phyloP scores from a whole-genome alignment of 192 early-diverging fungal species.

The Coemansia sp. region DNA sequence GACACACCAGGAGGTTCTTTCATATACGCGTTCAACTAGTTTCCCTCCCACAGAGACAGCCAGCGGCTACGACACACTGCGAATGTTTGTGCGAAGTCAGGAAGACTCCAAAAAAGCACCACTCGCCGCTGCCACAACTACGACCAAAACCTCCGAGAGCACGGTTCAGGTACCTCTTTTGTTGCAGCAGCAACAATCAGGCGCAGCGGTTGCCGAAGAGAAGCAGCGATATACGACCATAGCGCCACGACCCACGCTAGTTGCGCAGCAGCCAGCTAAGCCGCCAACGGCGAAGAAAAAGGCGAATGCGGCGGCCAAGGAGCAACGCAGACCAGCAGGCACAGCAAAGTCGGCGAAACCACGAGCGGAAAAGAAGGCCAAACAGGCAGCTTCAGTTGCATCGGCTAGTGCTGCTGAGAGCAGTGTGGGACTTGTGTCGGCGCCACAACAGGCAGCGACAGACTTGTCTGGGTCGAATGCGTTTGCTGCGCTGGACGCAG shows the following conservation, averaged over 20 bases:
- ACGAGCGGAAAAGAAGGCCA: slow-evolving; percentile 1
- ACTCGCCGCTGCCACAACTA: background rate
- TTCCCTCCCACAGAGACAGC: background rate
- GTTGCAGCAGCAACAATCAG: background rate
- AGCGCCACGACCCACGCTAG: slow-evolving; percentile 17
- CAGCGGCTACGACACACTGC: background rate
- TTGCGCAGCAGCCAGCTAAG: slow-evolving; percentile 1
- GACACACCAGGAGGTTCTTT: background rate
- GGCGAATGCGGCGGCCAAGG: background rate
- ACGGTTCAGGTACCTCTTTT: background rate
- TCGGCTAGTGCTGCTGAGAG: background rate
- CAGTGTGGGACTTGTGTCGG: background rate
- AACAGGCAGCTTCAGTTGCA: background rate
- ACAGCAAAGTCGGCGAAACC: slow-evolving; percentile 1
- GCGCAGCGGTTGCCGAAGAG: background rate
- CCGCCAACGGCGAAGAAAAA: slow-evolving; percentile 2
- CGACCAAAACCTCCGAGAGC: background rate
- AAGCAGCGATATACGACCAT: slow-evolving; percentile 9
- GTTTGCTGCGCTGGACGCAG: slow-evolving; percentile 22
- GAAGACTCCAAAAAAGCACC: slow-evolving; percentile 10
- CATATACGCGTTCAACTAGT: slow-evolving; percentile 1
- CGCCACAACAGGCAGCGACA: background rate
- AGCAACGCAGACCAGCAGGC: slow-evolving; percentile 8
- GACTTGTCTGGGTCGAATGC: background rate
- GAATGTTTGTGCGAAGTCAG: slow-evolving; percentile 32